Conservation (phyloP, 2,329 filamentous ascomycete species). For the Fusarium sacchari region DNA sequence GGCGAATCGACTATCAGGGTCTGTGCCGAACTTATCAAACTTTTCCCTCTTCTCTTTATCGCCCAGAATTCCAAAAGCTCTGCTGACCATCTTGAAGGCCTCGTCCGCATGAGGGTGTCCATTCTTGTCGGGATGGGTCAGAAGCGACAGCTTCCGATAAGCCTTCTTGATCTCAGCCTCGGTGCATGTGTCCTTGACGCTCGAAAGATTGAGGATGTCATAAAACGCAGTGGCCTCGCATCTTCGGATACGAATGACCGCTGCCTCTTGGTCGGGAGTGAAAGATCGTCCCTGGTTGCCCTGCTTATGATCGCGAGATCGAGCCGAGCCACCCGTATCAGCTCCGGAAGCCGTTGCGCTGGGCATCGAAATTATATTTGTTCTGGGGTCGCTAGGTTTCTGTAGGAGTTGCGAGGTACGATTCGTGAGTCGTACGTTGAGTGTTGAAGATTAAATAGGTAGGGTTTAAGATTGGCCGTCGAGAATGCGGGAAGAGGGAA, state of each 20-base stretch:
- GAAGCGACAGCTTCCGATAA: constrained; percentile 90
- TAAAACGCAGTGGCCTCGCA: constrained; percentile 92
- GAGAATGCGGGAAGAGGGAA: constrained; percentile 27
- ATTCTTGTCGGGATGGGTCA: constrained; percentile 99
- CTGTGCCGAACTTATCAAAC: constrained; percentile 89
- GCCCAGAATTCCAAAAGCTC: constrained; percentile 91
- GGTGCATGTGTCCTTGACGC: constrained; percentile 70
- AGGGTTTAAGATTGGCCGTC: constrained; percentile 17
- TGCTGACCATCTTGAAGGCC: constrained; percentile 97
- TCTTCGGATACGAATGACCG: constrained; percentile 86
- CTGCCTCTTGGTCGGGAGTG: constrained; percentile 90
- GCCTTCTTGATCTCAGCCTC: constrained; percentile 97
- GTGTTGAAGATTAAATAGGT: background rate
- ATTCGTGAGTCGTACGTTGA: constrained; percentile 7
- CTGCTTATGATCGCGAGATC: constrained; percentile 75
- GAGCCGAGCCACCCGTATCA: constrained; percentile 59
- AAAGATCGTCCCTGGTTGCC: constrained; percentile 80
- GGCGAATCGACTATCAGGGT: constrained; percentile 89
- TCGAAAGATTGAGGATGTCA: constrained; percentile 85
- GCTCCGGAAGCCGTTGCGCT: constrained; percentile 66
- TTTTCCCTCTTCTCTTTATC: constrained; percentile 88
- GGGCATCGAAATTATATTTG: constrained; percentile 44
- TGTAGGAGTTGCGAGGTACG: background rate
- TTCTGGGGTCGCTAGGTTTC: constrained; percentile 1
- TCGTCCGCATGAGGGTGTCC: constrained; percentile 95